Evolutionary conservation across 768 basidiomycete species (phyloP).

Genomic region (Suillus luteus): DNA sequence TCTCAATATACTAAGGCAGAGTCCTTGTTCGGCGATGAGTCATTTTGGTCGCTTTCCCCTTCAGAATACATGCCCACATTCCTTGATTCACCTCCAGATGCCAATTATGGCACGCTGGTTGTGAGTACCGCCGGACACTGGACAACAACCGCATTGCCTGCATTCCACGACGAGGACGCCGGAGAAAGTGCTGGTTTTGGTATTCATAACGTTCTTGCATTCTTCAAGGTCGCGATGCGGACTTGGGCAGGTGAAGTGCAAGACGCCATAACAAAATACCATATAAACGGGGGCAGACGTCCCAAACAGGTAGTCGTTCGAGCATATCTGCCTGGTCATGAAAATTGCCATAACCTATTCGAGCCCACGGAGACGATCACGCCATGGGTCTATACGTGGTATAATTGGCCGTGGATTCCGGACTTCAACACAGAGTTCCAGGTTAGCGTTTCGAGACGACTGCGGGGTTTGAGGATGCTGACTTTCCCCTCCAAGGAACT

Average conservation of each 20-base stretch:
- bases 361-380: constrained; percentile 49
- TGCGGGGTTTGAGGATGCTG: constrained; percentile 10
- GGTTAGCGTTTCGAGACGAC: constrained; percentile 37
- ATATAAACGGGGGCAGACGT: constrained; percentile 26
- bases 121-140: constrained; percentile 71
- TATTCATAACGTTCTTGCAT: constrained; percentile 53
- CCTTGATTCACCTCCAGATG: constrained; percentile 43
- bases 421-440: constrained; percentile 60
- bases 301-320: constrained; percentile 54
- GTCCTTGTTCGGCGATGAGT: constrained; percentile 57
- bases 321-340: constrained; percentile 66
- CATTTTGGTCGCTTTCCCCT: constrained; percentile 53
- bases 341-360: constrained; percentile 55
- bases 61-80: constrained; percentile 55
- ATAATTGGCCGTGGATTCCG: constrained; percentile 66
- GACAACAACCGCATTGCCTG: constrained; percentile 58
- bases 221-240: constrained; percentile 60
- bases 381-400: constrained; percentile 51
- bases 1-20: constrained; percentile 32
- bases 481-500: constrained; percentile 37
- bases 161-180: constrained; percentile 36
- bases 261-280: constrained; percentile 39
- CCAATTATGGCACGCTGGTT: constrained; percentile 61
- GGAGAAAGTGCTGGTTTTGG: constrained; percentile 44
- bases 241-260: constrained; percentile 58